Evolutionary conservation across 108 stramenopile species (phyloP).

Genomic region (Discostella stelligeroides): DNA sequence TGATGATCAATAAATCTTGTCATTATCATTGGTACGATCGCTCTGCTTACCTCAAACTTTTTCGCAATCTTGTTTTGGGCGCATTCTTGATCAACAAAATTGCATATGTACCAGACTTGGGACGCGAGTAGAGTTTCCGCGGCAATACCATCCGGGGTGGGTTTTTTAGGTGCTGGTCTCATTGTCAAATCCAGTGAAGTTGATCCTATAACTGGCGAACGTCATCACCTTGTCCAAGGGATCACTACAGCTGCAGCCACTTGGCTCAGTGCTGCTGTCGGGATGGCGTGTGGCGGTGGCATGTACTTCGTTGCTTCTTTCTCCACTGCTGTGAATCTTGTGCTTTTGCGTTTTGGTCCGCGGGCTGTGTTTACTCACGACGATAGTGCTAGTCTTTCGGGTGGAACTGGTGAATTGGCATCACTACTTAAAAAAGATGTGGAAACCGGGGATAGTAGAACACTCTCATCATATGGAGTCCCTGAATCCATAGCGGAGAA

Average conservation of each 20-base stretch:
- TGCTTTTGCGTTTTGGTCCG: conserved; percentile 87
- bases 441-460: background rate
- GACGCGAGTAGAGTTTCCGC: conserved; percentile 44
- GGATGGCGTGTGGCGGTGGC: conserved; percentile 81
- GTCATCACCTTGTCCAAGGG: conserved; percentile 72
- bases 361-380: conserved; percentile 19
- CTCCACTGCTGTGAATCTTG: conserved; percentile 72
- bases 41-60: no score
- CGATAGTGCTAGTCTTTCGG: conserved; percentile 5
- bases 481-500: background rate
- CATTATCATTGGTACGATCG: no score
- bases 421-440: conserved; percentile 1
- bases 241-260: conserved; percentile 81
- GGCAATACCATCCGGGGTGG: conserved; percentile 85
- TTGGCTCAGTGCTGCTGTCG: conserved; percentile 71
- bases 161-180: conserved; percentile 85
- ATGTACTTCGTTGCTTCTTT: conserved; percentile 82
- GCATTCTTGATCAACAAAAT: background rate
- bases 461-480: background rate
- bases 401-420: background rate
- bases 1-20: no score
- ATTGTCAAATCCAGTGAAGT: conserved; percentile 74
- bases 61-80: background rate
- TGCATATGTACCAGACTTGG: conserved; percentile 19
- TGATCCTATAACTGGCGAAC: conserved; percentile 49